Base-by-base conservation (phyloP, 805 yeast genomes). In the Yamadazyma tumulicola region DNA sequence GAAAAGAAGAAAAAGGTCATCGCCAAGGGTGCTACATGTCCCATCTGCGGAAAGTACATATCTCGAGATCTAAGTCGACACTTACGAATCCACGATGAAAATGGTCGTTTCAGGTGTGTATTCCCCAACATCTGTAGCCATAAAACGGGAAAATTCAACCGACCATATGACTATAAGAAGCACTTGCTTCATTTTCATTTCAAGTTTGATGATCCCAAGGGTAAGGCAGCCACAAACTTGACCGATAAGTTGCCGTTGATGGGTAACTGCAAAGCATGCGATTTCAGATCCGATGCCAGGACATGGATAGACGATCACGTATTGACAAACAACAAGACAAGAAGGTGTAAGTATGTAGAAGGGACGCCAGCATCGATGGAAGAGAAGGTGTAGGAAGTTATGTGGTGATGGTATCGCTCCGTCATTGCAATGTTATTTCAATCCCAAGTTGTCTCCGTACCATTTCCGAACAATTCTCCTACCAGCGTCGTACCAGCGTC, bases 241-340 rank as follows among this genome's bases (percentile, higher is more conserved):
- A 64, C 69, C 1, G 71, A 65, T 31, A 67, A 66, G 41, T 46
- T 67, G 17, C 67, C 68, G 6, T 44, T 61, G 19, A 26, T 43
- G 16, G 73, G 73, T 1, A 38, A 49, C 14, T 67, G 73, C 38
- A 48, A 50, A 14, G 67, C 67, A 1, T 80, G 85, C 50, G 79
- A 80, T 1, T 51, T 48, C 12, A 48, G 69, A 27, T 69, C 64
- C 46, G 48, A 57, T 10, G 85, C 79, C 6, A 57, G 58, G 18
- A 72, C 64, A 13, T 80, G 85, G 85, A 56, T 80, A 14, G 73
- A 72, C 13, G 44, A 54, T 10, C 86, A 79, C 49, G 69, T 79
- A 8, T 50, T 72, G 37, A 53, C 65, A n/a, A 42, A 48, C 8
- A 53, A 61, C 23, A 15, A 9, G 5, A 32, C 29, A 2, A 35